These are phyloP conservation scores for Podospora pseudopauciseta DNA, from an alignment of 495 filamentous ascomycete genomes.

Conservation along the genomic window DNA sequence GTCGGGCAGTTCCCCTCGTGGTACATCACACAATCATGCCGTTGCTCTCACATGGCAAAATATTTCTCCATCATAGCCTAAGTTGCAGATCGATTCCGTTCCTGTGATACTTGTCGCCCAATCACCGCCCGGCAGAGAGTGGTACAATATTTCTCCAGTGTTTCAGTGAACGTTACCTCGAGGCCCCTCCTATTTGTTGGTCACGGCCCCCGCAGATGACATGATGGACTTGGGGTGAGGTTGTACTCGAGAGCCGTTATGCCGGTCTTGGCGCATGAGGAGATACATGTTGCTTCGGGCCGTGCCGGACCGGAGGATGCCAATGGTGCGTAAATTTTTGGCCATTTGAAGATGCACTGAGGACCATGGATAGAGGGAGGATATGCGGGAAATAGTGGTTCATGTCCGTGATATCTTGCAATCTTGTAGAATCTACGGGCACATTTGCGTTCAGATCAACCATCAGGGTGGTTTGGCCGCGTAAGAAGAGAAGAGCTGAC, in stretches of 20 bases:
- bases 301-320: not conserved
- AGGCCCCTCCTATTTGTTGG: not conserved
- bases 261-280: not conserved
- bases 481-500: too few relatives aligned
- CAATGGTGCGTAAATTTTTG: not conserved
- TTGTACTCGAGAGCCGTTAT: not conserved
- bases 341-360: not conserved
- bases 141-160: slow-evolving; percentile 2
- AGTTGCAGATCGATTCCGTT: not conserved
- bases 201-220: not conserved
- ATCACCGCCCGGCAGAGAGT: not conserved
- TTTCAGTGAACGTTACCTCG: not conserved
- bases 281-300: not conserved
- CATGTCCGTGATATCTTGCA: too few relatives aligned
- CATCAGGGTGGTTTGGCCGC: too few relatives aligned
- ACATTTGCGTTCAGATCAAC: too few relatives aligned
- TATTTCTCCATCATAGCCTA: slow-evolving; percentile 7
- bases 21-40: not conserved
- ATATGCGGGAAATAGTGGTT: too few relatives aligned
- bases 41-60: slow-evolving; percentile 1
- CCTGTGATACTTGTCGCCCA: not conserved
- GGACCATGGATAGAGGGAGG: too few relatives aligned
- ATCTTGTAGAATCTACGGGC: too few relatives aligned
- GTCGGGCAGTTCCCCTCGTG: not conserved
- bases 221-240: not conserved